Conservation (phyloP, 805 yeast genomes). For the Groenewaldozyma salmanticensis region DNA sequence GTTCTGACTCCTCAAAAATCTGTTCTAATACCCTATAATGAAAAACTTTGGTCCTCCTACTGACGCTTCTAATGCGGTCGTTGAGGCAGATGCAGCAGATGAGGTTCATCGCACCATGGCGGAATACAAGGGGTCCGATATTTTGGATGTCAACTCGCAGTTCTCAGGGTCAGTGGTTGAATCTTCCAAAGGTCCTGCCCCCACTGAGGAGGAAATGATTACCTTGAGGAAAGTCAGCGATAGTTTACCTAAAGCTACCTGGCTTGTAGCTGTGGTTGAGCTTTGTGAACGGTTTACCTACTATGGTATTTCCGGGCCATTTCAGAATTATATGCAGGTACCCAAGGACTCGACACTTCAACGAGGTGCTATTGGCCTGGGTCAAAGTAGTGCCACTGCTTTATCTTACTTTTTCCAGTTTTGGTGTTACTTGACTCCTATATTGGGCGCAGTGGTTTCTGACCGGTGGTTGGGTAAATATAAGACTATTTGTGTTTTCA, state of each 20-base stretch:
- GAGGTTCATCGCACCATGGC: too few species aligned
- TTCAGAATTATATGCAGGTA: constrained; percentile 67
- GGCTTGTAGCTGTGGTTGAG: constrained; percentile 62
- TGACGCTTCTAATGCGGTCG: too few species aligned
- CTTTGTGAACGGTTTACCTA: constrained; percentile 74
- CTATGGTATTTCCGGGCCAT: constrained; percentile 68
- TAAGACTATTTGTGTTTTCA: constrained; percentile 54
- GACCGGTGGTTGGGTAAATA: constrained; percentile 69
- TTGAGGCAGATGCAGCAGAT: too few species aligned
- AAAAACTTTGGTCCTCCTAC: too few species aligned
- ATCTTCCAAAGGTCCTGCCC: constrained; percentile 22
- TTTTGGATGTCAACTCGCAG: too few species aligned
- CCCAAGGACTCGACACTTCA: constrained; percentile 21
- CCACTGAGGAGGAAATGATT: constrained; percentile 46
- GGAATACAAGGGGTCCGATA: too few species aligned
- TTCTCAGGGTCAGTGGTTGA: too few species aligned
- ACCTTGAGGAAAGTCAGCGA: constrained; percentile 47
- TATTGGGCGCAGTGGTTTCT: constrained; percentile 65
- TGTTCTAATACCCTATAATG: too few species aligned
- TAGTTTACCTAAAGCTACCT: constrained; percentile 43
- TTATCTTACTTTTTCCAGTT: constrained; percentile 68
- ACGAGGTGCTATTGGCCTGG: constrained; percentile 50
- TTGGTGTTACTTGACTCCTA: constrained; percentile 75
- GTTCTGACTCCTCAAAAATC: too few species aligned
- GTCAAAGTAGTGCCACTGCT: constrained; percentile 58